phyloP scores from a whole-genome alignment of 2,329 filamentous ascomycete species.

The Phaeosphaeria sp. region DNA sequence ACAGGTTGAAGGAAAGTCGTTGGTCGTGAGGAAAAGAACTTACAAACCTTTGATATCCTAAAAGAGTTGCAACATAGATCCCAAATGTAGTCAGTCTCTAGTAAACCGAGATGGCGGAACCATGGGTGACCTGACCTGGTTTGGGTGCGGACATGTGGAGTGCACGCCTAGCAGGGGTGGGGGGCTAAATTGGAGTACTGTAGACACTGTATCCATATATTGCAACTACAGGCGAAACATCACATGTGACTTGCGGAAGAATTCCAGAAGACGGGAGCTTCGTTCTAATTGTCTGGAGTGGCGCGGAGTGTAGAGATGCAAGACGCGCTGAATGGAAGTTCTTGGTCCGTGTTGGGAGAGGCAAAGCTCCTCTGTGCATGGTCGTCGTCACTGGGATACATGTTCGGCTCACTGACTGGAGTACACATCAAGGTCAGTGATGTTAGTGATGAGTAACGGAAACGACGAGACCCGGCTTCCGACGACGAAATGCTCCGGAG shows the following conservation, averaged over 20 bases:
- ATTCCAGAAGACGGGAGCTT: slow-evolving; percentile 11
- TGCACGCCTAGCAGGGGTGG: slow-evolving; percentile 25
- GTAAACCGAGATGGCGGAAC: background rate
- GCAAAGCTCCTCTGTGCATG: background rate
- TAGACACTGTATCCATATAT: slow-evolving; percentile 26
- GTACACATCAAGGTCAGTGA: background rate
- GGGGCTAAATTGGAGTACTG: slow-evolving; percentile 37
- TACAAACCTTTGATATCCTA: background rate
- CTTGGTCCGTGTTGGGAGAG: background rate
- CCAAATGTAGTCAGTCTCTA: background rate
- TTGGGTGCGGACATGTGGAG: slow-evolving; percentile 19
- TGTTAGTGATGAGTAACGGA: background rate
- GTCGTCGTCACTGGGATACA: background rate
- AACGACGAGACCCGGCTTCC: background rate
- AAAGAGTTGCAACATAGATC: background rate
- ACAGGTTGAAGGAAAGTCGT: background rate
- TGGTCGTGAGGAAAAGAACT: background rate
- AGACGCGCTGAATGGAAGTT: background rate
- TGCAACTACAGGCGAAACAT: slow-evolving; percentile 9
- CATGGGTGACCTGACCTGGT: background rate
- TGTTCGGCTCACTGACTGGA: background rate
- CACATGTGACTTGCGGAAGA: slow-evolving; percentile 24
- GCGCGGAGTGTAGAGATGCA: background rate
- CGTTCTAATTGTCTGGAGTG: slow-evolving; percentile 1
- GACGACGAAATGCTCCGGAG: background rate